Evolutionary conservation across 2,329 filamentous ascomycete species (phyloP).

Genomic region (Neoscytalidium dimidiatum): DNA sequence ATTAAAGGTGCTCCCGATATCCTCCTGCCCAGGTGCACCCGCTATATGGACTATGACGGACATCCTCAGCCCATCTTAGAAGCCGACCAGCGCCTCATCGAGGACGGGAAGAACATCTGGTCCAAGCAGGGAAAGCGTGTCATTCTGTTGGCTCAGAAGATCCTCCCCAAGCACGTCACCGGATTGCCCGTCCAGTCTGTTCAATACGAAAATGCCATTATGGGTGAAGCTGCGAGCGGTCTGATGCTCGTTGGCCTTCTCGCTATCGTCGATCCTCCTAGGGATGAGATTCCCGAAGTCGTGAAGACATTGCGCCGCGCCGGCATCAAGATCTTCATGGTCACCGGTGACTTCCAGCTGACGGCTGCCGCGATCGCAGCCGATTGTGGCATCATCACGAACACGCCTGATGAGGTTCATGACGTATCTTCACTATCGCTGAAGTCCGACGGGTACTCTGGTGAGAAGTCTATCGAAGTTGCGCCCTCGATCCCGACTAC

Average conservation of each 20-base stretch:
- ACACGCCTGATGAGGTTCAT: conserved; percentile 52
- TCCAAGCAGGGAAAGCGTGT: conserved; percentile 69
- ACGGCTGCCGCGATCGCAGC: conserved; percentile 73
- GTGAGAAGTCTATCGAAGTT: not conserved
- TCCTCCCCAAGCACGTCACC: conserved; percentile 42
- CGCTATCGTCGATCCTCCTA: conserved; percentile 61
- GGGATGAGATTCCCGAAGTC: conserved; percentile 61
- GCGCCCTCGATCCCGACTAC: conserved; percentile 47
- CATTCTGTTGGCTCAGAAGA: conserved; percentile 65
- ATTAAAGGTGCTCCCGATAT: conserved; percentile 81
- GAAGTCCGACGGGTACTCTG: not conserved
- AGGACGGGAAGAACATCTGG: conserved; percentile 66
- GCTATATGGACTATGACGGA: conserved; percentile 59
- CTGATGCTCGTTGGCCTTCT: conserved; percentile 59
- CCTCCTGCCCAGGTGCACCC: conserved; percentile 63
- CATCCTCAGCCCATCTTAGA: conserved; percentile 53
- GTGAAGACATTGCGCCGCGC: conserved; percentile 66
- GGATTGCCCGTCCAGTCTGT: conserved; percentile 35
- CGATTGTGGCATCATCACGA: conserved; percentile 70
- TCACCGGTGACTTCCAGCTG: conserved; percentile 76
- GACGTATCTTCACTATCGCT: conserved; percentile 51
- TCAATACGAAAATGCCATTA: conserved; percentile 60
- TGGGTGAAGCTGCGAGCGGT: conserved; percentile 51
- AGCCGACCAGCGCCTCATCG: conserved; percentile 49
- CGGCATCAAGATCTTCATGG: conserved; percentile 78